These are phyloP conservation scores for Rhizophagus clarus DNA, from an alignment of 192 early-diverging fungal genomes.

Conservation along the genomic window DNA sequence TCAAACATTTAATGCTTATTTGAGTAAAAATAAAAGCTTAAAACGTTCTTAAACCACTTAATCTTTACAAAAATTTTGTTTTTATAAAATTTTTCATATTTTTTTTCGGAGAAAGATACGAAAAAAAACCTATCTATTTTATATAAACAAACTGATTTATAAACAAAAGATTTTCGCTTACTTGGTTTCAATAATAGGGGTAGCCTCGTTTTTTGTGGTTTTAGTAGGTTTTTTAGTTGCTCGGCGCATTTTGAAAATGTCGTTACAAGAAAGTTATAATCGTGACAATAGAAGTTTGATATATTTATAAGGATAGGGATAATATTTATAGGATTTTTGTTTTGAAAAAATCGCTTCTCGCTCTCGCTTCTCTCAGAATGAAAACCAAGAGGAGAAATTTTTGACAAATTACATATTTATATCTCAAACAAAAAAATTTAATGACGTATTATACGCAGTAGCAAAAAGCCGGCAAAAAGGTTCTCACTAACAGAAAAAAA, in stretches of 20 bases:
- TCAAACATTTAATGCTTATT: background rate
- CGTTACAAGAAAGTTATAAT: background rate
- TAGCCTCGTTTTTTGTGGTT: background rate
- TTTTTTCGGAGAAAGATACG: background rate
- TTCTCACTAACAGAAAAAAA: background rate
- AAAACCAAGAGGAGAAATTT: background rate
- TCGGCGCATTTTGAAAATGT: background rate
- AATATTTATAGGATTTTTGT: background rate
- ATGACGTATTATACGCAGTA: background rate
- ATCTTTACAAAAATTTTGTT: background rate
- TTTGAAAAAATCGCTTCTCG: background rate
- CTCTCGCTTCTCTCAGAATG: background rate
- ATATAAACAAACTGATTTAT: background rate
- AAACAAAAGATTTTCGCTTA: background rate
- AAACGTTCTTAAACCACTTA: background rate
- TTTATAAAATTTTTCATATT: background rate
- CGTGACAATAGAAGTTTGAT: conserved; percentile 1
- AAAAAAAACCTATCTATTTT: background rate
- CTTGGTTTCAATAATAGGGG: background rate
- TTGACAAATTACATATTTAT: background rate
- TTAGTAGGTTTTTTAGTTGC: background rate
- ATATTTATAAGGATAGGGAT: background rate
- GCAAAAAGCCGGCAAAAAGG: no score
- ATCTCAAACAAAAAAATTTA: background rate
- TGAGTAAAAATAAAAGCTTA: background rate